phyloP scores from a whole-genome alignment of 768 basidiomycete species.

The Leccinum variicolor region DNA sequence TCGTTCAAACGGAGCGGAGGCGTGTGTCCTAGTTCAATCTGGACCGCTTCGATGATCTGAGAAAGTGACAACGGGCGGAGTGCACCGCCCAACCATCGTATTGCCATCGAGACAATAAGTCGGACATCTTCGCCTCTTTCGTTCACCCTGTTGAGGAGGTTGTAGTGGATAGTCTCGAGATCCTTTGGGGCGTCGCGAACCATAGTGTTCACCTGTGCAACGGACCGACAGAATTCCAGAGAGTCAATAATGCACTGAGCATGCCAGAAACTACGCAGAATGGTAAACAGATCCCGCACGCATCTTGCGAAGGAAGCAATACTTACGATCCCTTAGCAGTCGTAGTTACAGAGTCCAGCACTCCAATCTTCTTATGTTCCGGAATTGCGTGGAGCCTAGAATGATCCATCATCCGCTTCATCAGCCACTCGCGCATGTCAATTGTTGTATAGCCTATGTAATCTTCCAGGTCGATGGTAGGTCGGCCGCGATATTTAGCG shows the following conservation, averaged over 20 bases:
- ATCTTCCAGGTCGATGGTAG: slow-evolving; percentile 20
- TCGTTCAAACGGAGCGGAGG: slow-evolving; percentile 24
- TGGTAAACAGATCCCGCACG: not conserved
- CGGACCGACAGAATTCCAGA: slow-evolving; percentile 23
- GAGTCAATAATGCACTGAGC: slow-evolving; percentile 29
- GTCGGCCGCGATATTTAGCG: slow-evolving; percentile 15
- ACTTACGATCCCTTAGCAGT: slow-evolving; percentile 21
- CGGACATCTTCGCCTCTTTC: slow-evolving; percentile 23
- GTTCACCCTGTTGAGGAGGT: slow-evolving; percentile 19
- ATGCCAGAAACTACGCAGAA: slow-evolving; percentile 21
- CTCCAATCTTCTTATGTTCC: slow-evolving; percentile 18
- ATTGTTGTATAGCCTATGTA: slow-evolving; percentile 16
- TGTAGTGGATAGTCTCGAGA: slow-evolving; percentile 20
- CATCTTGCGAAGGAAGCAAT: not conserved
- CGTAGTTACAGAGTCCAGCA: slow-evolving; percentile 13
- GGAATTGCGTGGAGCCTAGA: slow-evolving; percentile 23
- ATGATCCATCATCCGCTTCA: slow-evolving; percentile 24
- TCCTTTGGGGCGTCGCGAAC: slow-evolving; percentile 16
- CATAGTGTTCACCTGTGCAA: slow-evolving; percentile 21
- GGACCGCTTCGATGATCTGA: slow-evolving; percentile 28
- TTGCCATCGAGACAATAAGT: slow-evolving; percentile 22
- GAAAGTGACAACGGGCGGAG: slow-evolving; percentile 25
- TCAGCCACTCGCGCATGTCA: slow-evolving; percentile 26
- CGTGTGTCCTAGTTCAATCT: slow-evolving; percentile 23
- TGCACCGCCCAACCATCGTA: slow-evolving; percentile 25